Conservation (phyloP, 352 stramenopile genomes). For the Phytophthora meadii region DNA sequence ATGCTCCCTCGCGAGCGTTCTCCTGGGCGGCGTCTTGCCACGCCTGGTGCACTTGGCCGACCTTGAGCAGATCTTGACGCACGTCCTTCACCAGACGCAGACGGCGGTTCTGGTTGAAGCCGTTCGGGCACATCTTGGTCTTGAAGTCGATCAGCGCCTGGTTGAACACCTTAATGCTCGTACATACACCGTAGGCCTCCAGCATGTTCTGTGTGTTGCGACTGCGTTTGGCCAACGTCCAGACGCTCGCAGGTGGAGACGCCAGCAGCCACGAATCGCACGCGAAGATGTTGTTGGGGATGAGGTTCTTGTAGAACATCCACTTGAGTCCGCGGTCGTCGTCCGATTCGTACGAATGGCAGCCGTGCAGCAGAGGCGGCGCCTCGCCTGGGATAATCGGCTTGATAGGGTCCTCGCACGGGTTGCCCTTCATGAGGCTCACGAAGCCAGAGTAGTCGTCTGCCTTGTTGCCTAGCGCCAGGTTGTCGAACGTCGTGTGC, state of each 20-base stretch:
- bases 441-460: conserved; percentile 74
- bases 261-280: conserved; percentile 83
- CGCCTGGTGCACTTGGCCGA: conserved; percentile 48
- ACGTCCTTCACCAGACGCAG: conserved; percentile 61
- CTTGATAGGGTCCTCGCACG: conserved; percentile 53
- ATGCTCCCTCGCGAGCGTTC: conserved; percentile 24
- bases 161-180: conserved; percentile 78
- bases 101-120: conserved; percentile 75
- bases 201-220: conserved; percentile 56
- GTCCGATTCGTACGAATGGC: conserved; percentile 46
- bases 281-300: conserved; percentile 76
- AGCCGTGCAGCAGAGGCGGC: conserved; percentile 55
- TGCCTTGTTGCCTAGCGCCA: conserved; percentile 58
- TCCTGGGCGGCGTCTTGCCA: conserved; percentile 56
- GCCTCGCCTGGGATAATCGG: conserved; percentile 56
- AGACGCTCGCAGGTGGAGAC: conserved; percentile 60
- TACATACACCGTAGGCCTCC: conserved; percentile 82
- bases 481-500: conserved; percentile 78
- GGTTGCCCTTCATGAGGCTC: conserved; percentile 62
- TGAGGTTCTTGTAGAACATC: conserved; percentile 69
- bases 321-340: conserved; percentile 62
- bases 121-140: conserved; percentile 54
- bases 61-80: conserved; percentile 48
- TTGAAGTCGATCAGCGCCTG: conserved; percentile 73
- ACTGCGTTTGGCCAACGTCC: conserved; percentile 61